These are phyloP conservation scores for Centrapalus pauciflorus DNA, from an alignment of 129 eudicot genomes.

Conservation along the genomic window DNA sequence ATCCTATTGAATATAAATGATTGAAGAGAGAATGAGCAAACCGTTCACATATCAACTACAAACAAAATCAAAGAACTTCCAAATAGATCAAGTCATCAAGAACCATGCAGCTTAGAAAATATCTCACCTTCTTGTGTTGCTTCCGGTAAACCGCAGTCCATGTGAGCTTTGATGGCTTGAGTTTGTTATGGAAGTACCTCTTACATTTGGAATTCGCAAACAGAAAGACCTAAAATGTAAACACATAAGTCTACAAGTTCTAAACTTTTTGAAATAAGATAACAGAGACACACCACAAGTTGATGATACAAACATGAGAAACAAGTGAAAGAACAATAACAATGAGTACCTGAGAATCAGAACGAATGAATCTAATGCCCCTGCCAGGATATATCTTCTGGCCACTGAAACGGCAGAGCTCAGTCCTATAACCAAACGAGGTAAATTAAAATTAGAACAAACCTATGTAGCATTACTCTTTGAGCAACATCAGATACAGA, in stretches of 20 bases:
- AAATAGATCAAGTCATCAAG: not conserved
- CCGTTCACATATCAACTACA: not conserved
- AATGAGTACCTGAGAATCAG: slow-evolving; percentile 27
- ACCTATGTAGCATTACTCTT: not conserved
- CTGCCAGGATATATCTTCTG: slow-evolving; percentile 27
- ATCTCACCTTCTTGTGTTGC: slow-evolving; percentile 54
- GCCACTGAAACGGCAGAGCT: slow-evolving; percentile 33
- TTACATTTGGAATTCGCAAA: slow-evolving; percentile 59
- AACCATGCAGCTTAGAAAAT: not conserved
- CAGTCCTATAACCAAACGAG: slow-evolving; percentile 8
- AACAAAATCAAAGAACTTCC: not conserved
- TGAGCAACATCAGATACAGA: not conserved
- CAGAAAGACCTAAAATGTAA: slow-evolving; percentile 37
- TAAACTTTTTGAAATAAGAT: not conserved
- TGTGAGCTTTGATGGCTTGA: slow-evolving; percentile 56
- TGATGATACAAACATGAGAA: not conserved
- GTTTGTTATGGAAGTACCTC: slow-evolving; percentile 52
- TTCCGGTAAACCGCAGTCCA: slow-evolving; percentile 64
- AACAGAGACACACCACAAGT: not conserved
- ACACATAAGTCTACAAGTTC: not conserved
- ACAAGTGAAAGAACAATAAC: not conserved
- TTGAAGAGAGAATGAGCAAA: not conserved
- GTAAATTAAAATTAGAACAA: not conserved
- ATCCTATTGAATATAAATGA: slow-evolving; percentile 19
- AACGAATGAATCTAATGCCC: slow-evolving; percentile 33